Evolutionary conservation across 1,139 yeast species (phyloP).

Genomic region (Yamadazyma songkhlaensis): DNA sequence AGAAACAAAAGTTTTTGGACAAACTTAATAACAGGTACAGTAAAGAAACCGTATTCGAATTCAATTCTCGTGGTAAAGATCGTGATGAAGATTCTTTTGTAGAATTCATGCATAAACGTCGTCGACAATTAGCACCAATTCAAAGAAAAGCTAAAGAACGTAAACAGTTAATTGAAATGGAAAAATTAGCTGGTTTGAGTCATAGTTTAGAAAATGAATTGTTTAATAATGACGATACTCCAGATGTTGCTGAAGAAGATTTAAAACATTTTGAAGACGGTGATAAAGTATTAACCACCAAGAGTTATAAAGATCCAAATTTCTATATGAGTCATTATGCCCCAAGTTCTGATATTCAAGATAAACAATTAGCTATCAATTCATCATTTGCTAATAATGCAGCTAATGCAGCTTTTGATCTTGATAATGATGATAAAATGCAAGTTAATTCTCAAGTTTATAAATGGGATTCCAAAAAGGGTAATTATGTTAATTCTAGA

Average conservation of each 20-base stretch:
- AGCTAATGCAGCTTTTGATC: slow-evolving; percentile 77
- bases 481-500: slow-evolving; percentile 79
- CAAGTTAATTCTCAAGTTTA: slow-evolving; percentile 67
- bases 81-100: slow-evolving; percentile 66
- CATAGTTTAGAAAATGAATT: slow-evolving; percentile 75
- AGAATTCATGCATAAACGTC: slow-evolving; percentile 79
- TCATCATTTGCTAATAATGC: slow-evolving; percentile 84
- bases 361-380: slow-evolving; percentile 65
- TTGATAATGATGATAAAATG: slow-evolving; percentile 73
- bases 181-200: slow-evolving; percentile 70
- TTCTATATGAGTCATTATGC: slow-evolving; percentile 90
- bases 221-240: slow-evolving; percentile 29
- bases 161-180: slow-evolving; percentile 66
- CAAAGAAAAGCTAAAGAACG: slow-evolving; percentile 76
- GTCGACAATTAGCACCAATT: slow-evolving; percentile 85
- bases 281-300: slow-evolving; percentile 41
- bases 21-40: slow-evolving; percentile 64
- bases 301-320: slow-evolving; percentile 71
- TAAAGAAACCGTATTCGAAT: slow-evolving; percentile 93
- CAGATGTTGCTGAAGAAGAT: slow-evolving; percentile 44
- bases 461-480: slow-evolving; percentile 94
- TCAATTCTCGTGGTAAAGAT: slow-evolving; percentile 51
- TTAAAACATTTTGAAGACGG: slow-evolving; percentile 63
- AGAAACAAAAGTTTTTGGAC: slow-evolving; percentile 69
- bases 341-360: slow-evolving; percentile 76